These are phyloP conservation scores for Geotrichum siamense DNA, from an alignment of 1,139 yeast genomes.

Conservation along the genomic window DNA sequence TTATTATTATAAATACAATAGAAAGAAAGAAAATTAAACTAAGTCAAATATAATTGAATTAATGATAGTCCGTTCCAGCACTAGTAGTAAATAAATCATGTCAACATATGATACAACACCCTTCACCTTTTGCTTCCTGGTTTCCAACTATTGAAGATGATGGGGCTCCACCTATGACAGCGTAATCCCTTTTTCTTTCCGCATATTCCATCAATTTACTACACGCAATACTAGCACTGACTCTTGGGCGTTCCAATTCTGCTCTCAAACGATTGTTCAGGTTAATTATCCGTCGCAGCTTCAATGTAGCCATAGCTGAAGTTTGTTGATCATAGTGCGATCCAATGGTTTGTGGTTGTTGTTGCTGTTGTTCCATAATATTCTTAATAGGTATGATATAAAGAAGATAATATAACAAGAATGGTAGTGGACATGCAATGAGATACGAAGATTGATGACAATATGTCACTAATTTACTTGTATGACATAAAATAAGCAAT, in stretches of 20 bases:
- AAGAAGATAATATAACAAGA: too few species aligned
- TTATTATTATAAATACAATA: too few species aligned
- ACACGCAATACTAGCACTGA: conserved; percentile 64
- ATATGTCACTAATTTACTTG: too few species aligned
- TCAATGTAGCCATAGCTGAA: conserved; percentile 34
- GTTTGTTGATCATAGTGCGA: conserved; percentile 20
- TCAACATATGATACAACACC: conserved; percentile 1
- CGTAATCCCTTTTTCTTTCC: neutral
- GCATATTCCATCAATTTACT: conserved; percentile 22
- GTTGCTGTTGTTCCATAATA: neutral
- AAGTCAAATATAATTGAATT: too few species aligned
- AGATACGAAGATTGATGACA: too few species aligned
- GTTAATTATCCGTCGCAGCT: conserved; percentile 57
- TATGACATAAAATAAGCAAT: too few species aligned
- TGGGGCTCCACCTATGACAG: neutral
- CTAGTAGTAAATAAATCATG: too few species aligned
- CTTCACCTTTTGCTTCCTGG: neutral
- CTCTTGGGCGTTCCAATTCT: conserved; percentile 51
- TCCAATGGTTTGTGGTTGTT: conserved; percentile 1
- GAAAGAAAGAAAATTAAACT: too few species aligned
- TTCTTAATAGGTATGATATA: too few species aligned
- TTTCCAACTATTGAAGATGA: neutral
- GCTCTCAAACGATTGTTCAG: conserved; percentile 50
- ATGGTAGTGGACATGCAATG: too few species aligned
- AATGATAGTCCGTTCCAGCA: too few species aligned